phyloP scores from a whole-genome alignment of 129 eudicot genomes.

The Tagetes erecta region DNA sequence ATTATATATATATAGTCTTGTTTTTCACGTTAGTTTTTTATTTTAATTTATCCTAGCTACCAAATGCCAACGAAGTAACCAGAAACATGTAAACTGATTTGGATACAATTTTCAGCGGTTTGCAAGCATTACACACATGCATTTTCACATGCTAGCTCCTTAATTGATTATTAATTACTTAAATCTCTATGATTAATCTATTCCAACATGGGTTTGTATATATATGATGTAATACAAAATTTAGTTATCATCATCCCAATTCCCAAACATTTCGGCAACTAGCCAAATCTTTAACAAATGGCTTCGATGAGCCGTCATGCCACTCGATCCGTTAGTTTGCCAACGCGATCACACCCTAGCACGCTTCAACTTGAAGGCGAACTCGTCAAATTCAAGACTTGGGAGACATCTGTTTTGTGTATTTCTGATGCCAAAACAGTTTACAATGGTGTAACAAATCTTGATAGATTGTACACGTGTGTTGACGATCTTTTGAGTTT shows the following conservation, averaged over 20 bases:
- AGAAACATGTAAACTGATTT: constrained; percentile 35
- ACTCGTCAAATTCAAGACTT: constrained; percentile 35
- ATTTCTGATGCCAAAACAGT: constrained; percentile 26
- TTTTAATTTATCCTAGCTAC: background rate
- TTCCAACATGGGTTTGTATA: constrained; percentile 28
- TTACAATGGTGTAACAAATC: constrained; percentile 31
- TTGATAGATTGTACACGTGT: constrained; percentile 48
- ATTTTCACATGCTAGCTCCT: constrained; percentile 26
- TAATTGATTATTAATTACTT: background rate
- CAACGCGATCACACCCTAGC: constrained; percentile 46
- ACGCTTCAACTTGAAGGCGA: constrained; percentile 41
- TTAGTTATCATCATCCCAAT: constrained; percentile 11
- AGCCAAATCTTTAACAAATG: constrained; percentile 12
- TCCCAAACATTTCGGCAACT: constrained; percentile 12
- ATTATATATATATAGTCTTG: constrained; percentile 19
- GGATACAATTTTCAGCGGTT: constrained; percentile 38
- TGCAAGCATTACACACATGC: constrained; percentile 25
- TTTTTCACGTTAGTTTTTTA: constrained; percentile 35
- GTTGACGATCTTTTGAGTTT: constrained; percentile 38
- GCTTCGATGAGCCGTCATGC: constrained; percentile 26
- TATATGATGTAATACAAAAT: constrained; percentile 18
- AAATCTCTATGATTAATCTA: constrained; percentile 19
- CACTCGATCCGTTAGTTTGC: constrained; percentile 56
- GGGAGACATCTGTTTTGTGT: constrained; percentile 33
- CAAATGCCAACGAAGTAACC: constrained; percentile 34